Conservation (phyloP, 805 yeast genomes). For the Cyberlindnera petersonii region DNA sequence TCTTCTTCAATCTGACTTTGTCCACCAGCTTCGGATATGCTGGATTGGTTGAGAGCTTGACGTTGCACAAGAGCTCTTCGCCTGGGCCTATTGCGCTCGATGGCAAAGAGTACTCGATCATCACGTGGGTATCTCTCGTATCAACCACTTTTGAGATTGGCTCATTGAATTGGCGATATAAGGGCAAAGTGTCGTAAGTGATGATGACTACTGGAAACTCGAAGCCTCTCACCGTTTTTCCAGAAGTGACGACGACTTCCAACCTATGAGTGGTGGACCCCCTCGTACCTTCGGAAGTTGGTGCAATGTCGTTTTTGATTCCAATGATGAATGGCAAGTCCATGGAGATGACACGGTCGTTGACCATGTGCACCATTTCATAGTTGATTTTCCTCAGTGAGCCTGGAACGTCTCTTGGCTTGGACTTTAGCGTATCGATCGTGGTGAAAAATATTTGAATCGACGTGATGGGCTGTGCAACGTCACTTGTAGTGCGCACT, state of each 20-base stretch:
- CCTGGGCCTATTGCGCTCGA: constrained; percentile 55
- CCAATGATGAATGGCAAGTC: constrained; percentile 60
- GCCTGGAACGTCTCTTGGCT: constrained; percentile 33
- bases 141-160: constrained; percentile 40
- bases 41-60: constrained; percentile 36
- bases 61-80: constrained; percentile 41
- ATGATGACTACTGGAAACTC: constrained; percentile 52
- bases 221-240: constrained; percentile 15
- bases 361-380: constrained; percentile 34
- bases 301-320: constrained; percentile 47
- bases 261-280: constrained; percentile 40
- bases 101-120: constrained; percentile 44
- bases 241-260: constrained; percentile 30
- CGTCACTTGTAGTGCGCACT: constrained; percentile 47
- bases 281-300: constrained; percentile 47
- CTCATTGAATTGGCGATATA: constrained; percentile 52
- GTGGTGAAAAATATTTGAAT: constrained; percentile 48
- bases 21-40: constrained; percentile 13
- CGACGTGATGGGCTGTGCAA: constrained; percentile 43
- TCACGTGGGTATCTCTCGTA: constrained; percentile 46
- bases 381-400: constrained; percentile 29
- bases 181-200: constrained; percentile 53
- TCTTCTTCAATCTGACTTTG: constrained; percentile 39
- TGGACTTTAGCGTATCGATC: constrained; percentile 45
- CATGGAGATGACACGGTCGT: constrained; percentile 44